Evolutionary conservation across 352 stramenopile species (phyloP), one percentile per base, ranked within the genome.

Genomic region (Phytophthora melonis): DNA sequence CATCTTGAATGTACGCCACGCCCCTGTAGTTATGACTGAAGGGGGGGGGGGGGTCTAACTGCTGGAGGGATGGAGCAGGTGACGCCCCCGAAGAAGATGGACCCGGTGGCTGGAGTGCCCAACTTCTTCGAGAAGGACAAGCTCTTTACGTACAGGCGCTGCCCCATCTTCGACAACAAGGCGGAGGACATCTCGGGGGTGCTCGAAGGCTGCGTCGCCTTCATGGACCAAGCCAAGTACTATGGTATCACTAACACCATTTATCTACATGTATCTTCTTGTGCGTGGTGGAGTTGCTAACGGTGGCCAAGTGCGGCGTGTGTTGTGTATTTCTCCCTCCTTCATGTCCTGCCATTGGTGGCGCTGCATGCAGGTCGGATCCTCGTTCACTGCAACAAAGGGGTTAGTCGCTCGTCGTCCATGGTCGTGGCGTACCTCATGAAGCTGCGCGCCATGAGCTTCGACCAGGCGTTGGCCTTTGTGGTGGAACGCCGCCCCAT

Each of bases 61-160:
- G 25, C 21, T 55, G 10, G 53, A 34, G 55, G 4, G 52, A 34
- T 58, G 4, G 52, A 72, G 55, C 68, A 95, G 89, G 87, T 95
- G 76, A 96, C 89, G 34, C 89, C 89, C 21, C 73, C 84, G 1
- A 90, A 90, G 74, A 93, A 78, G 27, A 84, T 83, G 62, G 91
- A 98, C 65, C 91, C 92, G 8, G 82, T 88, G 23, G 88, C 91
- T 19, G 93, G 93, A 55, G 91, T 96, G 57, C 91, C 92, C 56
- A 97, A 97, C 70, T 98, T 97, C 68, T 98, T 97, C 68, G 93
- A 98, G 66, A 97, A 95, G 56, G 87, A 96, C 50, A 88, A 86
- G 52, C 21, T 50, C 3, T 86, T 96, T 60, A 93, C 77, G 77
- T 92, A 98, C 69, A 82, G 90, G 19, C 87, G 91, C 34, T 97